Percentiles rank a stretch among this genome's conserved stretches.
Conservation (phyloP, 257 asterid genomes). For the Solanum clarkiae region DNA sequence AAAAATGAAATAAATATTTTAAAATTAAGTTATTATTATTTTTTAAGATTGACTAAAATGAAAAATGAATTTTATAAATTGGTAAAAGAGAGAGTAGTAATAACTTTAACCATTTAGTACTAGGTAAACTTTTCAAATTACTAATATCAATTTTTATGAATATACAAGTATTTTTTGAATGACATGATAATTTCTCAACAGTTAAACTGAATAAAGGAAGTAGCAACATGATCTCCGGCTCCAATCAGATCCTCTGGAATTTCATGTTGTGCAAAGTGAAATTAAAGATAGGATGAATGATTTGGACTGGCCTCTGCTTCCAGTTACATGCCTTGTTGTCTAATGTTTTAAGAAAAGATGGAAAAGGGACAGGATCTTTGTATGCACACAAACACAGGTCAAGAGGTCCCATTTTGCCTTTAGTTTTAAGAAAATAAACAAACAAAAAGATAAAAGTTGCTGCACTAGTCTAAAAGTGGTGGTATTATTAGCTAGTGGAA, state of each 20-base stretch:
- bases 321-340: not conserved
- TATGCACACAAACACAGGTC: not conserved
- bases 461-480: not conserved
- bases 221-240: not conserved
- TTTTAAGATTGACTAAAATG: too few relatives aligned
- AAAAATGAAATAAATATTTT: too few relatives aligned
- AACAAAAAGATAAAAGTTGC: not conserved
- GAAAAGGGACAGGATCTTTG: not conserved
- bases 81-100: too few relatives aligned
- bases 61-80: too few relatives aligned
- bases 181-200: not conserved
- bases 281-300: not conserved
- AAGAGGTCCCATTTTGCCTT: not conserved
- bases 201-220: not conserved
- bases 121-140: not conserved
- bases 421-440: not conserved
- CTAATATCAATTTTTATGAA: not conserved
- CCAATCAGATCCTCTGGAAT: not conserved
- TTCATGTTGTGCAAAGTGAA: not conserved
- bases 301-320: not conserved
- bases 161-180: not conserved
- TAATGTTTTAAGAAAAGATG: not conserved
- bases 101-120: not conserved
- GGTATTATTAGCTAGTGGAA: conserved; percentile 1
- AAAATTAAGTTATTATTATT: too few relatives aligned